Percentiles rank a stretch among this genome's conserved stretches.
These are phyloP conservation scores for Beta vulgaris DNA, from an alignment of 148 eudicot genomes.

Conservation along the genomic window DNA sequence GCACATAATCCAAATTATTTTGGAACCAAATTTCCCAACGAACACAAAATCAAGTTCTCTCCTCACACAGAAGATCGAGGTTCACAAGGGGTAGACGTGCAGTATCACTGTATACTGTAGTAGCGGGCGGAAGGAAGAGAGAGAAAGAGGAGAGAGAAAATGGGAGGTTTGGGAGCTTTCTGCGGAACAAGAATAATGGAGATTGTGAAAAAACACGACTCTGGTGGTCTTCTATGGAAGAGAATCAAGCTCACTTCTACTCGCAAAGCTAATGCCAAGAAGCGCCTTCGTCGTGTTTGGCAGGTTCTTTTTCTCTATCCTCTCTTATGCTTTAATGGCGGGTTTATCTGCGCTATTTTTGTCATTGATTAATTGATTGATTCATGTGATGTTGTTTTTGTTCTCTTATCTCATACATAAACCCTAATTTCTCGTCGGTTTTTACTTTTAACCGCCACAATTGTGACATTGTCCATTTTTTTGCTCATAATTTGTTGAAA, in stretches of 20 bases:
- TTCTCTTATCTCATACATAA: too few relatives aligned
- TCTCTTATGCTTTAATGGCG: not conserved
- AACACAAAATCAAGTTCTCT: too few relatives aligned
- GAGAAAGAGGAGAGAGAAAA: conserved; percentile 2
- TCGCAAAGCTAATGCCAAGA: conserved; percentile 88
- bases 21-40: too few relatives aligned
- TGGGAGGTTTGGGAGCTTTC: conserved; percentile 46
- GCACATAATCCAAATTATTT: too few relatives aligned
- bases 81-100: too few relatives aligned
- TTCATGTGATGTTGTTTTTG: not conserved
- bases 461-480: not conserved
- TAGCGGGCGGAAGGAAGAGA: not conserved
- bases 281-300: conserved; percentile 88
- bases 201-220: conserved; percentile 86
- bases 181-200: conserved; percentile 72
- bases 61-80: too few relatives aligned
- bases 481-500: not conserved
- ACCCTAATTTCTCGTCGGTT: conserved; percentile 4
- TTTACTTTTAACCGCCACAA: not conserved
- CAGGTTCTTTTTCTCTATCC: conserved; percentile 43
- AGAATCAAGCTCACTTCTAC: conserved; percentile 84
- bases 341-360: not conserved
- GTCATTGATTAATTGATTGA: not conserved
- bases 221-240: conserved; percentile 88
- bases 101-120: too few relatives aligned